Evolutionary conservation across 2,329 filamentous ascomycete genomes (phyloP).

Genomic region (Clarireedia sp.): DNA sequence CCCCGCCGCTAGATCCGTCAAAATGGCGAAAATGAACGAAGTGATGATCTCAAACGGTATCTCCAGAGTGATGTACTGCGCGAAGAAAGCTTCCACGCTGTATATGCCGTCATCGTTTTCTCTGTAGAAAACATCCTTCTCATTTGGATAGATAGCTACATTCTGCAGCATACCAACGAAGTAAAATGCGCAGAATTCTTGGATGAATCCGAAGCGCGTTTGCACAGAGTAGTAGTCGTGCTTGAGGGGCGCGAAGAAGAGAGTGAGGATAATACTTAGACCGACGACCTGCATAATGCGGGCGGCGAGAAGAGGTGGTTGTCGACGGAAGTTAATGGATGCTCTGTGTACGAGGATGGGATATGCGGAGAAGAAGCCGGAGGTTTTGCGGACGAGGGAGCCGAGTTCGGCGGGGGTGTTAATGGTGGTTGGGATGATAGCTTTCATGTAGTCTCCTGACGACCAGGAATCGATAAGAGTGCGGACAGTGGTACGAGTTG

Average conservation of each 20-base stretch:
- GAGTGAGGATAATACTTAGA: conserved; percentile 51
- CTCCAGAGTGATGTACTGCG: conserved; percentile 62
- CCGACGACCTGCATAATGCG: conserved; percentile 61
- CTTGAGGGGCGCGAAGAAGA: conserved; percentile 66
- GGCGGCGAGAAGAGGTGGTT: conserved; percentile 55
- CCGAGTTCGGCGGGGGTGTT: conserved; percentile 66
- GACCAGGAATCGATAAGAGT: conserved; percentile 54
- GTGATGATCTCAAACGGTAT: conserved; percentile 63
- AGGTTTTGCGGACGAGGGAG: conserved; percentile 54
- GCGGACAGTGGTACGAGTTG: conserved; percentile 54
- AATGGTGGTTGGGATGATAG: conserved; percentile 20
- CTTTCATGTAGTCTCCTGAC: conserved; percentile 17
- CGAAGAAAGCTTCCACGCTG: conserved; percentile 60
- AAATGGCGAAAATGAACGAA: conserved; percentile 55
- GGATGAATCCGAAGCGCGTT: conserved; percentile 64
- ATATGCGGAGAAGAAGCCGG: conserved; percentile 54
- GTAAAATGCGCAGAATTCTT: conserved; percentile 64
- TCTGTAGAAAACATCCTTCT: conserved; percentile 69
- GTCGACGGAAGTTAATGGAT: conserved; percentile 59
- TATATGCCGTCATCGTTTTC: conserved; percentile 70
- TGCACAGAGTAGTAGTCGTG: conserved; percentile 64
- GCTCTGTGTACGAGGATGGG: conserved; percentile 61
- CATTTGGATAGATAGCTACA: conserved; percentile 63
- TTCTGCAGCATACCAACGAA: conserved; percentile 76
- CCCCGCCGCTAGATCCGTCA: conserved; percentile 57